Conservation (phyloP, 2,329 filamentous ascomycete genomes). For the Beauveria pseudobassiana region DNA sequence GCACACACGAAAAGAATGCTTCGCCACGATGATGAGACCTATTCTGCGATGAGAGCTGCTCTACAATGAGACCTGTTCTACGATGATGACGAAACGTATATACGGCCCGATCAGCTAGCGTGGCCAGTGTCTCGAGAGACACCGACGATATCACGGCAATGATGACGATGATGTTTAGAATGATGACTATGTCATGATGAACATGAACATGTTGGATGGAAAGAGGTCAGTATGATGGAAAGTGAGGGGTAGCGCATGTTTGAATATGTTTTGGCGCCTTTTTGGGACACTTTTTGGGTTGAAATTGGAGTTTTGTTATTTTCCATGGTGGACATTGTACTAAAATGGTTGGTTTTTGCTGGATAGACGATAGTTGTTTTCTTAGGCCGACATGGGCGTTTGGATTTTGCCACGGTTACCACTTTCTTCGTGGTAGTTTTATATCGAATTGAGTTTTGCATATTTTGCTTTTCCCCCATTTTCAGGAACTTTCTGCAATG, state of each 20-base stretch:
- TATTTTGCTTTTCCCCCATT: not conserved
- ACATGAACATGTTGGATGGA: not conserved
- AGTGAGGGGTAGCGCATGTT: not conserved
- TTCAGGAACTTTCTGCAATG: too few species aligned
- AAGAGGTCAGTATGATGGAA: not conserved
- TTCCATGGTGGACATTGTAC: not conserved
- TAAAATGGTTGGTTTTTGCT: not conserved
- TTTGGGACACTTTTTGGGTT: not conserved
- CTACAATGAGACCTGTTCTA: not conserved
- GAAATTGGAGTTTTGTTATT: not conserved
- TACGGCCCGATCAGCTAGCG: not conserved
- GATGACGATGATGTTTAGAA: not conserved
- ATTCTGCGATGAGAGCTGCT: not conserved
- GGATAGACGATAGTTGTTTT: not conserved
- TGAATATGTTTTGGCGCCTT: not conserved
- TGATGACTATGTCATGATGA: not conserved
- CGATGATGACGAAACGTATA: not conserved
- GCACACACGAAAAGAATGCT: not conserved
- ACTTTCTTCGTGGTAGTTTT: not conserved
- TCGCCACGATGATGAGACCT: not conserved
- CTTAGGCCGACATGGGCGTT: not conserved
- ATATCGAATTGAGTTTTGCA: not conserved
- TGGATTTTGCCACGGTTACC: not conserved
- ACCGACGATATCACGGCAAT: not conserved
- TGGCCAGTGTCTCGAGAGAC: not conserved